Evolutionary conservation across 495 filamentous ascomycete genomes (phyloP).

Genomic region (Penicillium goetzii): DNA sequence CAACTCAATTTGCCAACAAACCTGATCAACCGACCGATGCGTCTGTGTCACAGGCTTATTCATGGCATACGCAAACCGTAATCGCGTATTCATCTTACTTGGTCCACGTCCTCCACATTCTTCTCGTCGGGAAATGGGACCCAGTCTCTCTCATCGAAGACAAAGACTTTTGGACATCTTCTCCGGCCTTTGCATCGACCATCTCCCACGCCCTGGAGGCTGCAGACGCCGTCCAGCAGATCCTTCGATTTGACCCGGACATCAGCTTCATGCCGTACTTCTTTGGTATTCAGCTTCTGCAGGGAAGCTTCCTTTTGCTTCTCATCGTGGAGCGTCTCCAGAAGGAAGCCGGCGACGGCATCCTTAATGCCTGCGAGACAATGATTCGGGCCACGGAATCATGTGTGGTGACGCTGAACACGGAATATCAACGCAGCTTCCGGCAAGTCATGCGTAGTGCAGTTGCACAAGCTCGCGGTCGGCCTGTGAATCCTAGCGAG

Average conservation of each 20-base stretch:
- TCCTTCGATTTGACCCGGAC: constrained; percentile 82
- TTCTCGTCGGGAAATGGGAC: constrained; percentile 86
- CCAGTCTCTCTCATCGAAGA: constrained; percentile 84
- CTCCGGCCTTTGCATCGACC: constrained; percentile 77
- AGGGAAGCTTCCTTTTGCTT: constrained; percentile 79
- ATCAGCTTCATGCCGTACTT: constrained; percentile 91
- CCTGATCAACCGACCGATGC: constrained; percentile 48
- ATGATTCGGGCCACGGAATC: constrained; percentile 86
- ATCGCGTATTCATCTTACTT: constrained; percentile 89
- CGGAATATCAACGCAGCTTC: constrained; percentile 85
- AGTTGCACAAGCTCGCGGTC: constrained; percentile 74
- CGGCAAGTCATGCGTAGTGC: constrained; percentile 83
- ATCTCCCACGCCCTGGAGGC: constrained; percentile 80
- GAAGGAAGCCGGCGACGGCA: constrained; percentile 76
- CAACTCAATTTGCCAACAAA: constrained; percentile 28
- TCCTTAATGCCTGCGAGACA: constrained; percentile 82
- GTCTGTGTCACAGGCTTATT: constrained; percentile 52
- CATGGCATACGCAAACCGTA: constrained; percentile 81
- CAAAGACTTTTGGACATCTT: constrained; percentile 87
- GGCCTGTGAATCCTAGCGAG: constrained; percentile 74
- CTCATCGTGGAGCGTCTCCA: constrained; percentile 83
- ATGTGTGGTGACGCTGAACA: constrained; percentile 82
- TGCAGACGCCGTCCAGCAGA: constrained; percentile 78
- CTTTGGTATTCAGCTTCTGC: constrained; percentile 83
- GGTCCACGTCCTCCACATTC: constrained; percentile 82